Base-by-base conservation (phyloP, 768 basidiomycete genomes). In the Suillus discolor region DNA sequence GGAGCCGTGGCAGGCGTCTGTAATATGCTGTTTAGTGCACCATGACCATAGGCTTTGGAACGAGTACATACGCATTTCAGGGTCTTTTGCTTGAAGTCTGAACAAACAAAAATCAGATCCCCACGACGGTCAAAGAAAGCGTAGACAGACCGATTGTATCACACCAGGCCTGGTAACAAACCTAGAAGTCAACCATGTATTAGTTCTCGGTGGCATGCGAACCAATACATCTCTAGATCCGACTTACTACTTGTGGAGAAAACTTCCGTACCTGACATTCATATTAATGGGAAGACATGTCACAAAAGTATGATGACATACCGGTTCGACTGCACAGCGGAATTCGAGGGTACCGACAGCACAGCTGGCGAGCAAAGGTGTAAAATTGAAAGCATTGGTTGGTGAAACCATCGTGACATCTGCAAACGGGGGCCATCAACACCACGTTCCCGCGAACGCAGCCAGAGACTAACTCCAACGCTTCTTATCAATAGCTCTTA, bases 281-380 rank as follows among this genome's bases (percentile, higher is more conserved):
- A 57, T 20, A 23, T 61, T 61, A 25, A 59, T 63, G 49, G 66
- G 62, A 57, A 47, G 60, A 53, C 36, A 63, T 63, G 54, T 38
- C 18, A 47, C 31, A 16, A 42, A 41, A 20, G 31, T 57, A 65
- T 28, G 39, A 55, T 57, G 31, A 77, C 89, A 70, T 60, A 93
- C 93, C 1, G 93, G 87, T 75, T 96, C 94, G 41, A 94, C 81
- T 0, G 92, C 89, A 70, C 89, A 89, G 31, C 93, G 81, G 72
- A 90, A 93, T 69, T 94, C 93, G 57, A 96, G 80, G 7, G 94
- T 94, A 3, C 94, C 94, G 31, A 94, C 92, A 4, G 92, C 85
- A 65, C 90, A 82, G 49, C 80, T 74, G 0, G 86, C 85, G 6
- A 87, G 73, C 20, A 87, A 71, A 2, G 85, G 85, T 44, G 80